Evolutionary conservation across 768 basidiomycete genomes (phyloP), one percentile per base, ranked within the genome.

Genomic region (Phanerochaete sordida): DNA sequence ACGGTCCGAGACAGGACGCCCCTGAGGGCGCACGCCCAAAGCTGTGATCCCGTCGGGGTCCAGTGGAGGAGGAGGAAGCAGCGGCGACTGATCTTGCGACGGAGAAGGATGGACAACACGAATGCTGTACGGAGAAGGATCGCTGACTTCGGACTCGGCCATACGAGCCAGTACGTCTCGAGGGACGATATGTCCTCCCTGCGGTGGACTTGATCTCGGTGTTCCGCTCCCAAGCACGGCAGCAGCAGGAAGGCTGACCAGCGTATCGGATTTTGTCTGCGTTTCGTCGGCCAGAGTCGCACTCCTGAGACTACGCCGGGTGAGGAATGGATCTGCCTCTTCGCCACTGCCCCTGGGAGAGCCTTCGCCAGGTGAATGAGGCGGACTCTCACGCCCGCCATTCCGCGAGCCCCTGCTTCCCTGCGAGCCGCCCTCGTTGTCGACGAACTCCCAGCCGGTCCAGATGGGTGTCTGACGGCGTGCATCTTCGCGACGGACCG

Each of bases 271-370:
- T 28, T 67, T 66, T 2, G 68, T 67, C 33, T 69, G 67, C 1
- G 65, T 64, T 12, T 68, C 68, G 3, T 66, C 52, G 16, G 56
- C 60, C 19, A 57, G 57, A 1, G 61, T 59, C 5, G 48, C 66
- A 50, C 66, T 66, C 35, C 56, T 64, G 5, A 65, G n/a, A 37
- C 67, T 70, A 3, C 65, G 59, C 8, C 69, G 46, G 13, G 64
- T 67, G 13, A 71, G 57, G 76, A 90, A 87, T 0, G 88, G 77
- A 66, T 88, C 87, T 2, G 72, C 75, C 69, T 89, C 88, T 66
- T 88, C 87, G 6, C 88, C 88, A 52, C 86, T 89, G 30, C 80
- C 79, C 11, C 87, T 78, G 1, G 88, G 86, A 26, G 84, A 84
- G 33, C 87, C 86, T 70, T 88, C 84, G n/a, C 85, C 87, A 12